Evolutionary conservation across 495 filamentous ascomycete species (phyloP).

Genomic region (Elasticomyces elasticus): DNA sequence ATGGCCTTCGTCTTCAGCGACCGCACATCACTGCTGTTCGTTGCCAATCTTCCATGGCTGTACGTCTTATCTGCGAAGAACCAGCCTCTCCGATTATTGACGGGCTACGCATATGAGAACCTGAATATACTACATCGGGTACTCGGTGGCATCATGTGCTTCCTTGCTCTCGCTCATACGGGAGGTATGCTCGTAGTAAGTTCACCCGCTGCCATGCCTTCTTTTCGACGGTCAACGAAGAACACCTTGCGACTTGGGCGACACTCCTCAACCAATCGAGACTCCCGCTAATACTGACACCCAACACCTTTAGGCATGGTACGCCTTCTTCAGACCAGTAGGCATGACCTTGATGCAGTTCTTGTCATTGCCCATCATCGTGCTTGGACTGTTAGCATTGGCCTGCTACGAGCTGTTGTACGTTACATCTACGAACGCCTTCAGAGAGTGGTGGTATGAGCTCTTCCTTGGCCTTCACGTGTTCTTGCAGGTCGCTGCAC

Average conservation of each 20-base stretch:
- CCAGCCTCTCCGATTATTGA: slow-evolving; percentile 47
- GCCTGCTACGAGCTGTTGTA: slow-evolving; percentile 42
- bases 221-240: too few relatives aligned
- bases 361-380: slow-evolving; percentile 31
- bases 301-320: too few relatives aligned
- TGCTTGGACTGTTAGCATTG: slow-evolving; percentile 41
- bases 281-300: too few relatives aligned
- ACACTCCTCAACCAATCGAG: too few relatives aligned
- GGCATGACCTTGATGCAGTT: slow-evolving; percentile 35
- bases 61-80: slow-evolving; percentile 57
- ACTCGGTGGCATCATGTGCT: slow-evolving; percentile 40
- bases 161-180: slow-evolving; percentile 38
- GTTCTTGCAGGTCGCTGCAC: slow-evolving; percentile 40
- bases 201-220: too few relatives aligned
- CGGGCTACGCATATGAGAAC: slow-evolving; percentile 53
- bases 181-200: slow-evolving; percentile 37
- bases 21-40: slow-evolving; percentile 42
- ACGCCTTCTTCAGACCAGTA: slow-evolving; percentile 32
- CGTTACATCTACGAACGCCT: slow-evolving; percentile 42
- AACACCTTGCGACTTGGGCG: too few relatives aligned
- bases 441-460: slow-evolving; percentile 46
- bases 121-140: slow-evolving; percentile 53
- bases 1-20: slow-evolving; percentile 46
- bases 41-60: slow-evolving; percentile 50
- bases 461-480: slow-evolving; percentile 49